Evolutionary conservation across 805 yeast species (phyloP), one percentile per base, ranked within the genome.

Genomic region (Wickerhamiella azymoides): DNA sequence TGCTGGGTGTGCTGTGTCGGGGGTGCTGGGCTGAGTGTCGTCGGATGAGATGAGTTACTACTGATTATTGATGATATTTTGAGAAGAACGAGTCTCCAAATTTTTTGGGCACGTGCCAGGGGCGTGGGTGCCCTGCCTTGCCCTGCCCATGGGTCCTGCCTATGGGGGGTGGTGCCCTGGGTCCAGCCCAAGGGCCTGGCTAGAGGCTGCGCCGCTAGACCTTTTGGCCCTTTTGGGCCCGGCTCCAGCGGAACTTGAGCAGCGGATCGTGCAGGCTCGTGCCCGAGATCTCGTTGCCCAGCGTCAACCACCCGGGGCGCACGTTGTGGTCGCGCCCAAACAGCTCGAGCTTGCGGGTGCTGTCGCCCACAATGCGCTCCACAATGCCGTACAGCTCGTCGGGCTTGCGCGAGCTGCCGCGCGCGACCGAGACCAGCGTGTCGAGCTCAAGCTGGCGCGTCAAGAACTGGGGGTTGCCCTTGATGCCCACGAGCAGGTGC

Each of bases 381-480:
- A 82, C 80, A 50, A 89, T 76, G 8, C 80, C 92, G 58, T 88
- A 88, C 11, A 80, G 64, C 65, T 88, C 96, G 59, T 84, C 95
- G 0, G 97, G 97, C 59, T 88, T 88, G 52, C 94, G 71, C 55
- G 85, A 78, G 0, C 94, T 83, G 57, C 88, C 96, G 53, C 96
- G 71, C 0, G 96, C 83, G 1, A 80, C 71, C 8, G 94, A 79
- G 1, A 85, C 89, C 37, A 88, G 69, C 6, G 80, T 64, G 57
- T 88, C 95, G 2, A 79, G 67, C 59, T 88, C 96, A 14, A 82
- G 61, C 26, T 73, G 69, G 45, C 69, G 65, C 47, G 73, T 74
- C 24, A 85, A 55, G 94, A 94, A 84, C 30, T 62, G 56, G 0
- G 93, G 86, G 36, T 74, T 59, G 0, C 96, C 96, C 56, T 88